Percentiles rank a stretch among this genome's conserved stretches.
Evolutionary conservation across 2,329 filamentous ascomycete species (phyloP).

Genomic region (Rhinocladiella similis): DNA sequence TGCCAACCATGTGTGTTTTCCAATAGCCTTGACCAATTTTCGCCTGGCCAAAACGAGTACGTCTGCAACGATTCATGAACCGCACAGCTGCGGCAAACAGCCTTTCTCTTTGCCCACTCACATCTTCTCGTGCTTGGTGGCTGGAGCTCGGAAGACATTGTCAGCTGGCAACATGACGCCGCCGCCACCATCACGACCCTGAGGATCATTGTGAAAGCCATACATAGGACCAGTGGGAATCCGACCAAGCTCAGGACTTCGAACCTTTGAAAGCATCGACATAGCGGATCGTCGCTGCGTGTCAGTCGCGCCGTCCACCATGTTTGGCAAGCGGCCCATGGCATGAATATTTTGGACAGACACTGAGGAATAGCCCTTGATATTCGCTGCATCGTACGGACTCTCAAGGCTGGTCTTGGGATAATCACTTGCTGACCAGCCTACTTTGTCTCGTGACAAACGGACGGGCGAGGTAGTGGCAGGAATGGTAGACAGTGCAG

Average conservation of each 20-base stretch:
- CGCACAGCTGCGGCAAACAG: background rate
- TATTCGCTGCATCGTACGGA: constrained; percentile 15
- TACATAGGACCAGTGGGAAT: constrained; percentile 14
- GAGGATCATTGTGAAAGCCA: constrained; percentile 23
- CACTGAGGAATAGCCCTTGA: constrained; percentile 28
- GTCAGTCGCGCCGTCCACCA: constrained; percentile 26
- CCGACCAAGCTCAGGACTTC: constrained; percentile 21
- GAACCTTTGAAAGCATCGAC: constrained; percentile 23
- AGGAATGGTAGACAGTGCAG: constrained; percentile 8
- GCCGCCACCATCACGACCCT: constrained; percentile 12
- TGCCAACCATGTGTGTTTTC: constrained; percentile 12
- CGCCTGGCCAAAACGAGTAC: constrained; percentile 7
- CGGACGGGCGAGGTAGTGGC: constrained; percentile 11
- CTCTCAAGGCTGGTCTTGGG: constrained; percentile 8
- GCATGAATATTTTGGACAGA: constrained; percentile 29
- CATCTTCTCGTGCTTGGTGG: constrained; percentile 8
- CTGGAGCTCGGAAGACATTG: constrained; percentile 4
- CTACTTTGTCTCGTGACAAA: constrained; percentile 12
- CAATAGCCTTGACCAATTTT: constrained; percentile 19
- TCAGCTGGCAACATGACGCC: constrained; percentile 3
- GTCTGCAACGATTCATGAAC: background rate
- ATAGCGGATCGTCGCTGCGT: constrained; percentile 20
- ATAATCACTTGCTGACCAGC: constrained; percentile 12
- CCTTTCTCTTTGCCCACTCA: constrained; percentile 2
- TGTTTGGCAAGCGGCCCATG: constrained; percentile 27